Conservation (phyloP, 805 yeast genomes). For the Teunomyces stri region DNA sequence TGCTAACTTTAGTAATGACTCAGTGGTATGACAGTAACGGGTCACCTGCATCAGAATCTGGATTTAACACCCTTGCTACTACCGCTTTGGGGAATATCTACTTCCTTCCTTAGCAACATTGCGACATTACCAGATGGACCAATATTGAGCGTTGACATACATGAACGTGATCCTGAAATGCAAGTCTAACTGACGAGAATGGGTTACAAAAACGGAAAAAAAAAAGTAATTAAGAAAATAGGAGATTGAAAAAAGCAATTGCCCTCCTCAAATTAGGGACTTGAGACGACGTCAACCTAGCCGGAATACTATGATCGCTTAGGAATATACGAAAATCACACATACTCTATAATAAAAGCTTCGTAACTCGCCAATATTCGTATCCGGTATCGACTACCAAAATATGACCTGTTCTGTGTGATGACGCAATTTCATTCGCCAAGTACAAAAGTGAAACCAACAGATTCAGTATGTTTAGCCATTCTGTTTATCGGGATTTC, state of each 20-base stretch:
- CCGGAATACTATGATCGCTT: not conserved
- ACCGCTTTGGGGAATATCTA: not conserved
- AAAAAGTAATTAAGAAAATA: not conserved
- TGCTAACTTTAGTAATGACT: not conserved
- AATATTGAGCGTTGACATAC: no score
- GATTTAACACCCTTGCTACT: not conserved
- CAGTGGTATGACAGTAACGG: not conserved
- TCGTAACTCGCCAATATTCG: constrained; percentile 61
- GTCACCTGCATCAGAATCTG: not conserved
- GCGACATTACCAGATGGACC: not conserved
- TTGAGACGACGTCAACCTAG: not conserved
- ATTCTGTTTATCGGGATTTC: constrained; percentile 75
- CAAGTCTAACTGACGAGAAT: not conserved
- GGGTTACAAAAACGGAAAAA: not conserved
- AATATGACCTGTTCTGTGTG: constrained; percentile 83
- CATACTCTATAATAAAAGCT: no score
- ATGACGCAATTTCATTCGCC: constrained; percentile 66
- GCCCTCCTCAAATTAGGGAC: not conserved
- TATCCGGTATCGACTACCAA: constrained; percentile 85
- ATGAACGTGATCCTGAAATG: not conserved
- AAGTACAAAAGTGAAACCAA: constrained; percentile 75
- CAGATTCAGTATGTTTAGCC: constrained; percentile 83
- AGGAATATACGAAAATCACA: no score
- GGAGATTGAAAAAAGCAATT: not conserved
- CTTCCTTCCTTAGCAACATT: not conserved